Conservation (phyloP, 345 rosid genomes). For the Eucalyptus victrix region DNA sequence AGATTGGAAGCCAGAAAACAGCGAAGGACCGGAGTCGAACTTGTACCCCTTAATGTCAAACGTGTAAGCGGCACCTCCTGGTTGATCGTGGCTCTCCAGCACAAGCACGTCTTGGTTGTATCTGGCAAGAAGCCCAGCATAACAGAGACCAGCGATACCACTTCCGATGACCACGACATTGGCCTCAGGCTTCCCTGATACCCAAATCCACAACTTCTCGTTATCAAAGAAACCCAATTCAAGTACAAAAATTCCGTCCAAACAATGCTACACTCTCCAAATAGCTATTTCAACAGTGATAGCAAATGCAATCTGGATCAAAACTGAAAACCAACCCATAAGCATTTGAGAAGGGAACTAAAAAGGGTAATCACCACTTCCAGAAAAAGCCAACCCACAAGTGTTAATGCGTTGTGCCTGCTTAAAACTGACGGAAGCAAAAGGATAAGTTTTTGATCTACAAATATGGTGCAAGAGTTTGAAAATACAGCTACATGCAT, state of each 20-base stretch:
- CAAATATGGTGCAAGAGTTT: too few species aligned
- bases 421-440: background rate
- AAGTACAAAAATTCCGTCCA: background rate
- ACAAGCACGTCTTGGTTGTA: conserved; percentile 72
- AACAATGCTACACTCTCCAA: background rate
- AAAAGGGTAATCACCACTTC: background rate
- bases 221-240: background rate
- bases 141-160: conserved; percentile 81
- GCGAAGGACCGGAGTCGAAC: conserved; percentile 91
- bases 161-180: conserved; percentile 86
- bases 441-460: too few species aligned
- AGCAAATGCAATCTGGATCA: background rate
- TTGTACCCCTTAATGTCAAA: conserved; percentile 47
- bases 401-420: background rate
- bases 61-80: conserved; percentile 86
- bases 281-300: background rate
- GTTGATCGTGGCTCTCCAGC: conserved; percentile 78
- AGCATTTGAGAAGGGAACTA: background rate
- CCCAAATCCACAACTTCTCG: background rate
- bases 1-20: conserved; percentile 85
- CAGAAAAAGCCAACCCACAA: background rate
- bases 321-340: background rate
- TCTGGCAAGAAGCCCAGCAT: conserved; percentile 80
- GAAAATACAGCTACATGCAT: too few species aligned
- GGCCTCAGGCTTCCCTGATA: conserved; percentile 64